Conservation (phyloP, 2,329 filamentous ascomycete species). For the Tolypocladium tundrense region DNA sequence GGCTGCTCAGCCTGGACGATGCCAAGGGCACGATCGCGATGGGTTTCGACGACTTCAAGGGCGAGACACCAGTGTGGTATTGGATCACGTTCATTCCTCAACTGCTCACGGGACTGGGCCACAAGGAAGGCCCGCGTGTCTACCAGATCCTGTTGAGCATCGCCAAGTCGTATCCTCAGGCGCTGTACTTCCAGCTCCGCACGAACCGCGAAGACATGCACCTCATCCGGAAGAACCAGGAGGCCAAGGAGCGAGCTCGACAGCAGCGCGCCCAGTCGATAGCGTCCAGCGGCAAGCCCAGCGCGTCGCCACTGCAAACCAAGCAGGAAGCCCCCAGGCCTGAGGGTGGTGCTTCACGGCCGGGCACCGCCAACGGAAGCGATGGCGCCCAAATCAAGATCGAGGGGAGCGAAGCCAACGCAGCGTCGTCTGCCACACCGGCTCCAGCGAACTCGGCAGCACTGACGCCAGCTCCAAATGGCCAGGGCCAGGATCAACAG, state of each 20-base stretch:
- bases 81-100: constrained; percentile 99
- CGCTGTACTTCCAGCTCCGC: constrained; percentile 88
- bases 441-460: constrained; percentile 15
- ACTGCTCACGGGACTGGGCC: constrained; percentile 78
- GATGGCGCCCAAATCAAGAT: constrained; percentile 31
- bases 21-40: constrained; percentile 70
- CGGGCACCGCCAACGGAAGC: constrained; percentile 40
- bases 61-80: constrained; percentile 96
- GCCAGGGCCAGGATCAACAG: constrained; percentile 13
- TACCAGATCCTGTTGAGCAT: constrained; percentile 84
- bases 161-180: constrained; percentile 90
- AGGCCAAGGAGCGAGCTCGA: constrained; percentile 56
- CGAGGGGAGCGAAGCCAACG: constrained; percentile 28
- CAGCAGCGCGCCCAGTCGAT: constrained; percentile 37
- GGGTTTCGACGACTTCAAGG: constrained; percentile 93
- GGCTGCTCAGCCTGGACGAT: constrained; percentile 91
- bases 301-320: constrained; percentile 35
- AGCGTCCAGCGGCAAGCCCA: constrained; percentile 32
- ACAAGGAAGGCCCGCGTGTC: constrained; percentile 82
- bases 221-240: constrained; percentile 81
- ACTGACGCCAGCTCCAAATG: constrained; percentile 4
- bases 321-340: constrained; percentile 40
- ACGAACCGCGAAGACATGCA: constrained; percentile 93
- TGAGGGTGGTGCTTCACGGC: constrained; percentile 31
- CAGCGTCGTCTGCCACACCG: constrained; percentile 13